Conservation (phyloP, 345 rosid genomes). For the Lumnitzera racemosa region DNA sequence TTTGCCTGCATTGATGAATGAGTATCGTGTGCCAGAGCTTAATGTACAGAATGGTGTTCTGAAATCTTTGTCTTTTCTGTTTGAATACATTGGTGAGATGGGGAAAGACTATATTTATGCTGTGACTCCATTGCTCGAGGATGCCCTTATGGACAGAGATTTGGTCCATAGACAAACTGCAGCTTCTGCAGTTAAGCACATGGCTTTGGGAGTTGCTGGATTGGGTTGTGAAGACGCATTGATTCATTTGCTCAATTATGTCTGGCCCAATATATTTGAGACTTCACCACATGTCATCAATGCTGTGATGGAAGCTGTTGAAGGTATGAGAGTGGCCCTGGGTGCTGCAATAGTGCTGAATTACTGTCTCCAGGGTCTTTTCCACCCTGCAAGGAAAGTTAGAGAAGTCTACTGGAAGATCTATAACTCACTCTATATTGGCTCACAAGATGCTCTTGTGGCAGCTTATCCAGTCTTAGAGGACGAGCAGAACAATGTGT, state of each 20-base stretch:
- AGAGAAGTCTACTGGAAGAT: slow-evolving; percentile 99
- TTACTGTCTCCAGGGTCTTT: slow-evolving; percentile 95
- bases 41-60: slow-evolving; percentile 97
- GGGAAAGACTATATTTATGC: slow-evolving; percentile 98
- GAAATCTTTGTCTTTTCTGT: slow-evolving; percentile 91
- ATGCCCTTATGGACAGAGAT: slow-evolving; percentile 97
- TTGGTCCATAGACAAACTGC: slow-evolving; percentile 98
- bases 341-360: slow-evolving; percentile 84
- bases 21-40: slow-evolving; percentile 96
- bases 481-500: slow-evolving; percentile 69
- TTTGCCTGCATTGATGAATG: slow-evolving; percentile 93
- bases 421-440: slow-evolving; percentile 90
- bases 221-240: slow-evolving; percentile 97
- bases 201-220: slow-evolving; percentile 98
- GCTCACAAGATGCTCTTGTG: slow-evolving; percentile 87
- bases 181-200: slow-evolving; percentile 96
- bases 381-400: slow-evolving; percentile 97
- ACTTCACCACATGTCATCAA: slow-evolving; percentile 98
- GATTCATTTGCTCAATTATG: slow-evolving; percentile 78
- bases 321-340: slow-evolving; percentile 93
- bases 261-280: slow-evolving; percentile 99
- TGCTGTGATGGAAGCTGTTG: slow-evolving; percentile 97
- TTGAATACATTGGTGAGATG: slow-evolving; percentile 98
- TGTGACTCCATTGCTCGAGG: slow-evolving; percentile 96
- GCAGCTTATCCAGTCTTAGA: slow-evolving; percentile 84